Evolutionary conservation across 176 grass and related monocot species (phyloP), one percentile per base, ranked within the genome.

Genomic region (Raddia distichophylla): DNA sequence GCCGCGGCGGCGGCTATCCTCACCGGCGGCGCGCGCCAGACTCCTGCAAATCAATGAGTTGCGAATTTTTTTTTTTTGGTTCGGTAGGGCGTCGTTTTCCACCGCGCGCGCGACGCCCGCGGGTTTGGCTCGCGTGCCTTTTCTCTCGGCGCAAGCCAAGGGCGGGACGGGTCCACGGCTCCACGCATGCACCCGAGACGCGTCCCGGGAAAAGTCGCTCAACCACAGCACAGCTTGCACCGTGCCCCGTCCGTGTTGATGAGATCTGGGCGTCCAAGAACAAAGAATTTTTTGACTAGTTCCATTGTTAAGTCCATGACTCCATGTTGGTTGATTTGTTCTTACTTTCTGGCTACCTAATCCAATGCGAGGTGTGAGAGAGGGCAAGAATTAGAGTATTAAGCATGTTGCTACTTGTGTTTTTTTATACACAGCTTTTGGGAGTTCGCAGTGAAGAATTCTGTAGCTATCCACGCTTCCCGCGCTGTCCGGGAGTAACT

Each of bases 201-300:
- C 52, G 52, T 8, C 17, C 80, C 11, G 14, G 44, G 22, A 49
- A 56, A 76, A 40, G 80, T 72, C 56, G 62, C 44, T 43, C 78
- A 22, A 32, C 27, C 79, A 17, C 43, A 56, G 69, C 54, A 32
- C 71, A 70, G 27, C 27, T 27, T 27, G 27, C 27, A 27, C 27
- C 27, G 27, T 27, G 27, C 27, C 27, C 61, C 61, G 54, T 11
- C 19, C 60, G 6, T 79, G 80, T 13, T 57, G 32, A 20, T 37
- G 77, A 20, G 32, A 20, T 33, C 12, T 8, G 22, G 20, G 15
- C 5, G 15, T 15, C 47, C 13, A 34, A 35, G 15, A 20, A 71
- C 44, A 32, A 13, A 33, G 20, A 51, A 53, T 5, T 52, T 3
- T 1, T 50, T 32, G 18, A 13, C 35, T 58, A 0, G 54, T 82